phyloP scores from a whole-genome alignment of 2,329 filamentous ascomycete species.

The Aspergillus chevalieri region DNA sequence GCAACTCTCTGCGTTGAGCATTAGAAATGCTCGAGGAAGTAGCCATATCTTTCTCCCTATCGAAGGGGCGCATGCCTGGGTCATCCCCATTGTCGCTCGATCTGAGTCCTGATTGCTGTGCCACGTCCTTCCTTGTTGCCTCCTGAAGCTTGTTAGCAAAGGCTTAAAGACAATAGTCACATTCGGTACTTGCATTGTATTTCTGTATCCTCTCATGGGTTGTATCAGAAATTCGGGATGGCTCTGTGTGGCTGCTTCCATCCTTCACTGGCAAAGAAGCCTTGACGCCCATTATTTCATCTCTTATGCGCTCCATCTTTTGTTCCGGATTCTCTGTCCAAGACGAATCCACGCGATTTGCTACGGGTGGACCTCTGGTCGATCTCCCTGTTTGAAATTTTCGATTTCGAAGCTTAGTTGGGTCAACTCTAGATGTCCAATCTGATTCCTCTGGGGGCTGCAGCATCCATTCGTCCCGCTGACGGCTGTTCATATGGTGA shows the following conservation, averaged over 20 bases:
- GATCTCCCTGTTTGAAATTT: slow-evolving; percentile 72
- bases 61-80: slow-evolving; percentile 81
- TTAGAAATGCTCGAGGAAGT: slow-evolving; percentile 65
- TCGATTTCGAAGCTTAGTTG: slow-evolving; percentile 72
- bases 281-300: slow-evolving; percentile 72
- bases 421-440: slow-evolving; percentile 62
- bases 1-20: slow-evolving; percentile 68
- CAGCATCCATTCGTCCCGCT: slow-evolving; percentile 83
- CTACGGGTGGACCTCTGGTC: slow-evolving; percentile 37
- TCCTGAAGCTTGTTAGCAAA: slow-evolving; percentile 1
- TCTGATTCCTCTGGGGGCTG: slow-evolving; percentile 55
- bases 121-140: slow-evolving; percentile 3
- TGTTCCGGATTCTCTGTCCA: slow-evolving; percentile 93
- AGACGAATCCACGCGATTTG: slow-evolving; percentile 46
- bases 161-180: not conserved
- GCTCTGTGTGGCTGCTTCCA: not conserved
- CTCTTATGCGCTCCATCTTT: slow-evolving; percentile 71
- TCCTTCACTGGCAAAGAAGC: slow-evolving; percentile 15
- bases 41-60: slow-evolving; percentile 90
- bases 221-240: slow-evolving; percentile 33
- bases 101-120: not conserved
- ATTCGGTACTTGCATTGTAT: slow-evolving; percentile 48
- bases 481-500: slow-evolving; percentile 27
- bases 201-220: slow-evolving; percentile 47
- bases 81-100: slow-evolving; percentile 57